Evolutionary conservation across 78 protist genomes (phyloP), one percentile per base, ranked within the genome.

Genomic region (Neovahlkampfia damariscottae): DNA sequence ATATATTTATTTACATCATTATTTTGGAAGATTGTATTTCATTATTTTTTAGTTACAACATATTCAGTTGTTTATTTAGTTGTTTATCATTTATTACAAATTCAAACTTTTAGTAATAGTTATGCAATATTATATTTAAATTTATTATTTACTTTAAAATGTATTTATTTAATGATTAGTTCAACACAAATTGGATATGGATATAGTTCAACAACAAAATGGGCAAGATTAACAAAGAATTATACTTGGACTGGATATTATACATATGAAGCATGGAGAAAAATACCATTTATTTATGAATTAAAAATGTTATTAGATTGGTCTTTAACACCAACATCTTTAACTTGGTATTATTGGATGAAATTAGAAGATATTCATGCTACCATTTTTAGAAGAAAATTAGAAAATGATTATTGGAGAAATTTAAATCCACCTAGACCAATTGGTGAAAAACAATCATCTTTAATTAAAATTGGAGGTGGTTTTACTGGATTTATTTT

Each of bases 281-380:
- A 66, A n/a, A 1, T 80, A 29, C 83, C 83, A 2, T 80, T 80
- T 31, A 1, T 71, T 19, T 80, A 59, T 30, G 83, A 80, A 38
- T 2, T 80, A 36, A 6, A 74, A 5, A 39, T 2, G 5, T 29
- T 80, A 19, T 50, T 80, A 10, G 83, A 80, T 8, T 80, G 83
- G 83, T 4, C 76, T 28, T 70, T 31, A 41, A n/a, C 36, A 34
- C 6, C 2, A 1, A 80, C 83, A 7, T 31, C 83, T 36, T 29
- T 80, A 35, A 19, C 6, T 34, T 58, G 70, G 36, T 1, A 2
- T 2, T 10, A 80, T 19, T 80, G 83, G 83, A 2, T 80, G 70
- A 71, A 72, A 37, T 29, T 80, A 3, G 83, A 80, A 5, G 83
- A 80, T 68, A 70, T 74, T 9, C 29, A 2, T 19, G 28, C 27